phyloP scores from a whole-genome alignment of 1,139 yeast genomes.

The Arxiozyma telluris region DNA sequence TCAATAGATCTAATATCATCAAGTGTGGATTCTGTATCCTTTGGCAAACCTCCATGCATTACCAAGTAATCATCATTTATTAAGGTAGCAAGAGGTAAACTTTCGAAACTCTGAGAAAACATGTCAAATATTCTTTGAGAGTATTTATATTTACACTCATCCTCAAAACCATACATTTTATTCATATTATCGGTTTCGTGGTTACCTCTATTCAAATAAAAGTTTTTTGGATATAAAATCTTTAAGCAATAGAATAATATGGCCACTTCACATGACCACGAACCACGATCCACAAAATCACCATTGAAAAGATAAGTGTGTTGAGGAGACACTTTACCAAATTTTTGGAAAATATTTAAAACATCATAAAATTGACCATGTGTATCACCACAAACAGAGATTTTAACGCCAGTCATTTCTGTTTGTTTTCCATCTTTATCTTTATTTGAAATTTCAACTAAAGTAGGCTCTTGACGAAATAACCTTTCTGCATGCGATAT shows the following conservation, averaged over 20 bases:
- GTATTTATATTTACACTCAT: slow-evolving; percentile 89
- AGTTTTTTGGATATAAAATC: slow-evolving; percentile 60
- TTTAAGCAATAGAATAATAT: slow-evolving; percentile 71
- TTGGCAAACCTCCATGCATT: slow-evolving; percentile 93
- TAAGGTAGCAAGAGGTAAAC: slow-evolving; percentile 78
- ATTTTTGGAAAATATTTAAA: slow-evolving; percentile 62
- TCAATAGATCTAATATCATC: slow-evolving; percentile 67
- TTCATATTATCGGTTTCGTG: slow-evolving; percentile 98
- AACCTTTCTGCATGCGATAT: slow-evolving; percentile 62
- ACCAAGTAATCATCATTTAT: slow-evolving; percentile 71
- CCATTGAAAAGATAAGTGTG: slow-evolving; percentile 89
- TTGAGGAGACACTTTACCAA: slow-evolving; percentile 53
- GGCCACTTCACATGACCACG: slow-evolving; percentile 97
- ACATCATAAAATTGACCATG: slow-evolving; percentile 95
- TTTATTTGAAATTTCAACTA: slow-evolving; percentile 55
- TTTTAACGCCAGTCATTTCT: slow-evolving; percentile 20
- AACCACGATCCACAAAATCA: slow-evolving; percentile 96
- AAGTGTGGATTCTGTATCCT: slow-evolving; percentile 61
- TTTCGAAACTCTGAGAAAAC: slow-evolving; percentile 79
- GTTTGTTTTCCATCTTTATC: slow-evolving; percentile 18
- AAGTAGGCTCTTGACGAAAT: slow-evolving; percentile 56
- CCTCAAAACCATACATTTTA: slow-evolving; percentile 91
- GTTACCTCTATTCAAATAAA: slow-evolving; percentile 85
- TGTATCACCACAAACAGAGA: slow-evolving; percentile 94
- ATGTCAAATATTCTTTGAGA: slow-evolving; percentile 74